A percentile compares a stretch with the other conserved stretches of the same genome.
phyloP scores from a whole-genome alignment of 164 flowering plant species.

The Chimonanthus praecox region DNA sequence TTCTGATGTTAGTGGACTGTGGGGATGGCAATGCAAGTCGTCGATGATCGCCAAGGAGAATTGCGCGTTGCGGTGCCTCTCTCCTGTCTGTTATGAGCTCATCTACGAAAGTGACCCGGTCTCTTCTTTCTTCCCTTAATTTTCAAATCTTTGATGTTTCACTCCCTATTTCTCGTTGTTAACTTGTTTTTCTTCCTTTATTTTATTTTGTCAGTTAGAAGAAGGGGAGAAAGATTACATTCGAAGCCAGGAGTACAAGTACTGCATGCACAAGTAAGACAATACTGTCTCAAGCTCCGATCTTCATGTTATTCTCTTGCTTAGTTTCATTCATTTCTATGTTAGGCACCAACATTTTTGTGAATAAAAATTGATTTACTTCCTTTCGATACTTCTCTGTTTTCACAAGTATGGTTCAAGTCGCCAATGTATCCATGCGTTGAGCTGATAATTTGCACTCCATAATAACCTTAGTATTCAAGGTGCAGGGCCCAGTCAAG shows the following conservation, averaged over 20 bases:
- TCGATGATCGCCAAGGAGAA: slow-evolving; percentile 78
- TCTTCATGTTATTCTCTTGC: too few relatives aligned
- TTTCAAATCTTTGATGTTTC: background rate
- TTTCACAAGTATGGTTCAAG: too few relatives aligned
- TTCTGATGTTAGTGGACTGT: slow-evolving; percentile 47
- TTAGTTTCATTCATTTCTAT: too few relatives aligned
- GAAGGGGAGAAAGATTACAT: slow-evolving; percentile 89
- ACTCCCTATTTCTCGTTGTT: background rate
- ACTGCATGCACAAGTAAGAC: slow-evolving; percentile 75
- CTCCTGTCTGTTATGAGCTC: slow-evolving; percentile 64
- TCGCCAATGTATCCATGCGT: too few relatives aligned
- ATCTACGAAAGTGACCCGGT: slow-evolving; percentile 88
- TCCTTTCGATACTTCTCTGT: too few relatives aligned
- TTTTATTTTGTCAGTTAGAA: slow-evolving; percentile 48
- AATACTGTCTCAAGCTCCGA: background rate
- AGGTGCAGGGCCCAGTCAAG: too few relatives aligned
- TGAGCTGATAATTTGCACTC: too few relatives aligned
- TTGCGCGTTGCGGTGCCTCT: slow-evolving; percentile 82
- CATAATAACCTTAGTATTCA: too few relatives aligned
- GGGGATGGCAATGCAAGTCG: slow-evolving; percentile 79
- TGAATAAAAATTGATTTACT: too few relatives aligned
- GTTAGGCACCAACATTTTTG: too few relatives aligned
- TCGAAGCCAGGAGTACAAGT: slow-evolving; percentile 83
- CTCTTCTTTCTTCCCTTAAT: slow-evolving; percentile 5
- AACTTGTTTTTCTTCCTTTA: background rate